Base-by-base conservation (phyloP, 345 rosid genomes). In the Bretschneidera sinensis region DNA sequence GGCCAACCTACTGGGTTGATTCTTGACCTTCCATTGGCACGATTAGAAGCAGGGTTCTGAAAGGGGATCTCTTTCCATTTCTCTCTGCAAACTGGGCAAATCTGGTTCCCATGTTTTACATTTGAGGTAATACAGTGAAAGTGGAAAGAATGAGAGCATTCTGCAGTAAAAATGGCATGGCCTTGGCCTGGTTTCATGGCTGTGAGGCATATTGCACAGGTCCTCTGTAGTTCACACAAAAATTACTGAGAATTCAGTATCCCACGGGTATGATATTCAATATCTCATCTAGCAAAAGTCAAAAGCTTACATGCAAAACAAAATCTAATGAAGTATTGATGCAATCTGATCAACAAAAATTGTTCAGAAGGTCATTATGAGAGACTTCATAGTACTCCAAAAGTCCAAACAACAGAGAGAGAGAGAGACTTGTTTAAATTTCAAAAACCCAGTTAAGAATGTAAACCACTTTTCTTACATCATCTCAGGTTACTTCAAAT, bases 71-170 rank as follows among this genome's bases (percentile, higher is more conserved):
- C 95, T 53, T 86, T 91, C 97, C 97, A 95, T 72, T 85, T 89
- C 0, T 91, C 90, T 72, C 96, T 79, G 75, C 98, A 92, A 55
- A 92, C 81, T 5, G 99, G 99, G 71, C 99, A 95, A 51, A 83
- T 62, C 76, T 83, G 92, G 84, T 85, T 95, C 34, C 99, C 99
- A 56, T 91, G 91, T 70, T 80, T 82, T 35, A 88, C 99, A 70
- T 82, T 95, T n/a, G 95, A 80, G 57, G 95, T 74, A 58, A 95
- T 95, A 83, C 99, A 95, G 11, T 83, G 89, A 76, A 95, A 91
- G 68, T 95, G 99, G 79, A 95, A 94, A 60, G 97, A 83, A 70
- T 94, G 99, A 21, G 99, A 83, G 59, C 99, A 90, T 72, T 92
- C 98, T 31, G 99, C 99, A 0, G 95, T 95, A 68, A 95, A 95